A percentile compares a stretch with the other conserved stretches of the same genome.
These are phyloP conservation scores for Prunus mume DNA, from an alignment of 306 rosid genomes.

Conservation along the genomic window DNA sequence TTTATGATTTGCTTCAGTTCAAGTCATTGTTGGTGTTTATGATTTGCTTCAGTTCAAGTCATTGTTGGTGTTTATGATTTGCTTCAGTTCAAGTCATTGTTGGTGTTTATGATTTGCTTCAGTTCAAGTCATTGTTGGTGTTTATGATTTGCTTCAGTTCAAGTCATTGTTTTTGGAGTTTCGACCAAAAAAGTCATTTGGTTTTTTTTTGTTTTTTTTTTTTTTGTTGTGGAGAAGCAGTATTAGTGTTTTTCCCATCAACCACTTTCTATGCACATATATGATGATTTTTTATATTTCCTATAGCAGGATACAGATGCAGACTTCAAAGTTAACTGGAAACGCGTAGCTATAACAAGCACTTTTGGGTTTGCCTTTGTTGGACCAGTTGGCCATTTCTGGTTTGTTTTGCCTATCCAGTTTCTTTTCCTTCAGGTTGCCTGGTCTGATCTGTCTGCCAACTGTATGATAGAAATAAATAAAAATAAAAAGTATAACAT, in stretches of 20 bases:
- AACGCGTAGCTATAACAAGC: conserved; percentile 73
- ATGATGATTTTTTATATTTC: neutral
- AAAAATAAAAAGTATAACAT: neutral
- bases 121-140: neutral
- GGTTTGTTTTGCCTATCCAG: conserved; percentile 40
- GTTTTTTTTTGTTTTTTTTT: too few relatives aligned
- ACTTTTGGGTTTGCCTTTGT: conserved; percentile 74
- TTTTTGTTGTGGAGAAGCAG: conserved; percentile 2
- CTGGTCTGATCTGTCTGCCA: conserved; percentile 10
- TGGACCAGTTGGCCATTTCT: conserved; percentile 90
- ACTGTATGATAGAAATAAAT: neutral
- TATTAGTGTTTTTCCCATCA: neutral
- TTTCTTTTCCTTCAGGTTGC: conserved; percentile 6
- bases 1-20: too few relatives aligned
- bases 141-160: neutral
- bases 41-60: too few relatives aligned
- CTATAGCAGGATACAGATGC: conserved; percentile 20
- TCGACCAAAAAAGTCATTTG: too few relatives aligned
- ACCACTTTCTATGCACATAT: neutral
- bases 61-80: too few relatives aligned
- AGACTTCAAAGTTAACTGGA: conserved; percentile 55
- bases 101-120: too few relatives aligned
- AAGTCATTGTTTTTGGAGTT: neutral
- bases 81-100: too few relatives aligned
- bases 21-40: too few relatives aligned